A percentile compares a stretch with the other conserved stretches of the same genome.
Evolutionary conservation across 129 eudicot genomes (phyloP).

Genomic region (Flaveria sonorensis): DNA sequence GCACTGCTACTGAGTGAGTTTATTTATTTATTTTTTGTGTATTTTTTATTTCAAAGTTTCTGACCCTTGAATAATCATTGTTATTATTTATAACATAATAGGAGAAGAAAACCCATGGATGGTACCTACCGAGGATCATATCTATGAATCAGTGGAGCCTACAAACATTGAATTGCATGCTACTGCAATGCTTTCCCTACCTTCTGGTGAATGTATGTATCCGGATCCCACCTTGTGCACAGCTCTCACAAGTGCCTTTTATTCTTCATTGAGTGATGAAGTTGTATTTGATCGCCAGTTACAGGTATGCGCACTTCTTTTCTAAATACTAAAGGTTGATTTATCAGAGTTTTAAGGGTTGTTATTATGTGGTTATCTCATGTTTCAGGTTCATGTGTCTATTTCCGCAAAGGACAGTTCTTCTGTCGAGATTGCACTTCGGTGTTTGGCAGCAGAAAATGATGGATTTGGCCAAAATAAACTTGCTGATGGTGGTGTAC

Average conservation of each 20-base stretch:
- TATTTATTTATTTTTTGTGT: neutral
- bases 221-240: constrained; percentile 97
- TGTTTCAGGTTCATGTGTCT: constrained; percentile 67
- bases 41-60: constrained; percentile 3
- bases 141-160: constrained; percentile 54
- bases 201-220: constrained; percentile 90
- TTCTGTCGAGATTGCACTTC: constrained; percentile 73
- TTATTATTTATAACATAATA: constrained; percentile 23
- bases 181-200: constrained; percentile 77
- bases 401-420: constrained; percentile 54
- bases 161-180: constrained; percentile 87
- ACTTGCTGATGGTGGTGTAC: constrained; percentile 87
- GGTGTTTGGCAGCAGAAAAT: constrained; percentile 74
- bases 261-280: constrained; percentile 77
- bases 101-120: constrained; percentile 83
- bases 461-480: constrained; percentile 90
- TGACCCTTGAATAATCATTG: neutral
- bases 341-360: neutral
- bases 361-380: neutral
- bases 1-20: constrained; percentile 72
- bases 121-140: constrained; percentile 65
- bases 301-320: constrained; percentile 49
- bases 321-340: neutral
- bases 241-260: constrained; percentile 78
- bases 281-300: constrained; percentile 67